Evolutionary conservation across 139 green algal genomes (phyloP), one percentile per base, ranked within the genome.

Genomic region (Mesostigma viride): DNA sequence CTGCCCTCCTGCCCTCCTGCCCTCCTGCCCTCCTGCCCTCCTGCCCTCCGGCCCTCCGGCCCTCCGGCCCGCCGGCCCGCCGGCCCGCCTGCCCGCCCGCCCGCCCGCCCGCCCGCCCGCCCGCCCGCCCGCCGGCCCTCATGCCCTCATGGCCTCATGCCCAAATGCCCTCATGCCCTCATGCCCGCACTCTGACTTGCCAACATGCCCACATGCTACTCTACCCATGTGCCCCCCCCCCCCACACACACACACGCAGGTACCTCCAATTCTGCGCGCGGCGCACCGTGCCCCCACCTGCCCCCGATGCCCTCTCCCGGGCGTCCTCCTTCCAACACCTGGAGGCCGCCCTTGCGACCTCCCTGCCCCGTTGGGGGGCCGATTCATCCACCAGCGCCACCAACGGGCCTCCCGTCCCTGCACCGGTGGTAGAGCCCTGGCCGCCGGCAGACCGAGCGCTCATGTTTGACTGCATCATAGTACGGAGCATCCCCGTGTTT

Each of bases 401-500:
- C n/a, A n/a, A n/a, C n/a, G n/a, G n/a, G n/a, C n/a, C n/a, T n/a
- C n/a, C n/a, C n/a, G n/a, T n/a, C n/a, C n/a, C n/a, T n/a, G n/a
- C n/a, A n/a, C n/a, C n/a, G n/a, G n/a, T n/a, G n/a, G n/a, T n/a
- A n/a, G n/a, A n/a, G n/a, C n/a, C n/a, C n/a, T 74, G 65, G 70
- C 65, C 65, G 3, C 65, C 65, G 33, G 30, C 51, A 20, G 70
- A 77, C 28, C 28, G 65, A 3, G 27, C 31, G 2, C 47, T 77
- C 4, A 6, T 45, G 11, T 65, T 77, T 28, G 70, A 77, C 61
- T 77, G 70, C 32, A 24, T 77, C 2, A 77, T 77, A n/a, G 27
- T 77, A 30, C 64, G 70, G 2, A 74, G 65, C 3, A 31, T 77
- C 33, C 70, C 70, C 17, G 62, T 11, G 28, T 77, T 77, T 68